Conservation (phyloP, 495 filamentous ascomycete genomes). For the Lichina pygmaea region DNA sequence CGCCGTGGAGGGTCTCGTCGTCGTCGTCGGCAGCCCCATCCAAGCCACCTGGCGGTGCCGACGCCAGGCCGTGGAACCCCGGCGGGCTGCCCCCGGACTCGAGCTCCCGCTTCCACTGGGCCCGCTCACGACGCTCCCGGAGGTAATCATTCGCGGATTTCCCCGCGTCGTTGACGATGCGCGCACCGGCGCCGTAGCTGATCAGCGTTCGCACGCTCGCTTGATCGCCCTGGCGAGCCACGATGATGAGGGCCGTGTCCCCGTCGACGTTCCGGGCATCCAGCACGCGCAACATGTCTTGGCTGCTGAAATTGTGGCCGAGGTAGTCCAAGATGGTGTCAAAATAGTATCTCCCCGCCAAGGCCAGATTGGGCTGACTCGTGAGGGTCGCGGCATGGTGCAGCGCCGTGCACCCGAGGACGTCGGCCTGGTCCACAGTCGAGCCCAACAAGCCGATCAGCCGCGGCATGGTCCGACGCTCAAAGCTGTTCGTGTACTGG, state of each 20-base stretch:
- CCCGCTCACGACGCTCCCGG: slow-evolving; percentile 4
- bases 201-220: slow-evolving; percentile 50
- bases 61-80: slow-evolving; percentile 5
- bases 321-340: slow-evolving; percentile 74
- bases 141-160: slow-evolving; percentile 56
- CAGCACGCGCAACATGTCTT: slow-evolving; percentile 40
- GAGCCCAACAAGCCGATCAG: slow-evolving; percentile 55
- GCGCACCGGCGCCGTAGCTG: slow-evolving; percentile 41
- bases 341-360: slow-evolving; percentile 72
- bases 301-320: slow-evolving; percentile 31
- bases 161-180: slow-evolving; percentile 55
- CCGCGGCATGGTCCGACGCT: slow-evolving; percentile 58
- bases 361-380: slow-evolving; percentile 46
- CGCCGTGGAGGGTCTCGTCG: slow-evolving; percentile 12
- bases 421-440: slow-evolving; percentile 50
- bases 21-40: slow-evolving; percentile 4
- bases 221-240: slow-evolving; percentile 46
- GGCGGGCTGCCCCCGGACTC: slow-evolving; percentile 4
- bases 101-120: neutral
- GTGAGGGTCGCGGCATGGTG: slow-evolving; percentile 81
- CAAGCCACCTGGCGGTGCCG: slow-evolving; percentile 1
- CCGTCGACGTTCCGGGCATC: slow-evolving; percentile 56
- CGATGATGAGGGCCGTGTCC: slow-evolving; percentile 73
- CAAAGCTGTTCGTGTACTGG: slow-evolving; percentile 84
- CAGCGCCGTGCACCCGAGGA: slow-evolving; percentile 58